These are phyloP conservation scores for Rhinocladiella mackenziei DNA, from an alignment of 2,329 filamentous ascomycete species.

Conservation along the genomic window DNA sequence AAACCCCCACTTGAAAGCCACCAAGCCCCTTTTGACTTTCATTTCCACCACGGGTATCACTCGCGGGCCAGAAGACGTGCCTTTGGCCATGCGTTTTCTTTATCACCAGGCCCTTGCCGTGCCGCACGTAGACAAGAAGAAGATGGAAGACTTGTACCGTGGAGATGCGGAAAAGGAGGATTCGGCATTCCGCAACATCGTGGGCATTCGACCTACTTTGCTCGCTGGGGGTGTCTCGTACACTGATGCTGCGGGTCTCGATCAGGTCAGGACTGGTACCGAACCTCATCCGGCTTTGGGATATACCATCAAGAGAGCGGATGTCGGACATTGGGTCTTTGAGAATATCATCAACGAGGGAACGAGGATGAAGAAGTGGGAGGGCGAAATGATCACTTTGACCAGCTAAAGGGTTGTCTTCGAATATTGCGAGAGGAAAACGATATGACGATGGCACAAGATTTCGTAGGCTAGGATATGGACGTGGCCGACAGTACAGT, in stretches of 20 bases:
- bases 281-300: conserved; percentile 32
- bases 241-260: conserved; percentile 27
- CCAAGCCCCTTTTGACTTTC: conserved; percentile 31
- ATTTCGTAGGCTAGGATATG: too few species aligned
- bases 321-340: conserved; percentile 38
- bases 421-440: too few species aligned
- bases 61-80: conserved; percentile 29
- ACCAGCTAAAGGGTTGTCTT: conserved; percentile 17
- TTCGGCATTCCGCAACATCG: conserved; percentile 25
- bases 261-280: conserved; percentile 32
- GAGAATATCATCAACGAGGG: conserved; percentile 28
- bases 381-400: conserved; percentile 30
- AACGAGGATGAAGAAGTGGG: conserved; percentile 19
- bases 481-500: too few species aligned
- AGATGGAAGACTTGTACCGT: conserved; percentile 37
- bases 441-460: too few species aligned
- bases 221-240: conserved; percentile 29
- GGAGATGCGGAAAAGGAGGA: conserved; percentile 34
- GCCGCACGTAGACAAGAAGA: conserved; percentile 36
- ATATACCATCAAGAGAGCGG: conserved; percentile 36
- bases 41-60: conserved; percentile 37
- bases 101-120: conserved; percentile 35
- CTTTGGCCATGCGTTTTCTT: conserved; percentile 33
- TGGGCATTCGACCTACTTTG: conserved; percentile 36
- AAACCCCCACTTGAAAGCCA: background rate